Percentiles rank a stretch among this genome's conserved stretches.
phyloP scores from a whole-genome alignment of 2,329 filamentous ascomycete genomes.

The Ophiostoma piceae region DNA sequence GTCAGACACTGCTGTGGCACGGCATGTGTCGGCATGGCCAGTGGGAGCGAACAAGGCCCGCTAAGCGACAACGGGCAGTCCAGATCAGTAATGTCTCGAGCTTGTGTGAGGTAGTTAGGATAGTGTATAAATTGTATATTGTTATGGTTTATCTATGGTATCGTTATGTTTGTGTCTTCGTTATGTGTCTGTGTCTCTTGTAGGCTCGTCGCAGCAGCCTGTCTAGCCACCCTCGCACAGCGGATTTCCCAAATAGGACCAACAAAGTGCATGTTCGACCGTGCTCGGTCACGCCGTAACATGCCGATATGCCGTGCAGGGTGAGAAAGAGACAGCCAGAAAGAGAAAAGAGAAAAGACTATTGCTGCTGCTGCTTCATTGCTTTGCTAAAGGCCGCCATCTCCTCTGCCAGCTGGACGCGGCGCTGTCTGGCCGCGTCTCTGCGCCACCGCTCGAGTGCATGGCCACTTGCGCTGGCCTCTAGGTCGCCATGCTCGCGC shows the following conservation, averaged over 20 bases:
- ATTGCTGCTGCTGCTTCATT: background rate
- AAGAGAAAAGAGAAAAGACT: background rate
- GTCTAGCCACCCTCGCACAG: conserved; percentile 1
- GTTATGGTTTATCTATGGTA: background rate
- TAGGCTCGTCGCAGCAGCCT: background rate
- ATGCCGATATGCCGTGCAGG: conserved; percentile 10
- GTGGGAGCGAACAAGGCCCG: conserved; percentile 7
- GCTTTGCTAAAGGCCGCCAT: background rate
- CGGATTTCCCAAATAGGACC: background rate
- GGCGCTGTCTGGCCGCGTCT: conserved; percentile 21
- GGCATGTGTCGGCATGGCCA: conserved; percentile 13
- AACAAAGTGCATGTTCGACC: background rate
- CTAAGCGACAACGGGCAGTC: background rate
- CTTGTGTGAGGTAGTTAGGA: background rate
- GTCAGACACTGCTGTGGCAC: background rate
- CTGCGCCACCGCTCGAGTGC: conserved; percentile 30
- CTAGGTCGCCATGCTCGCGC: conserved; percentile 29
- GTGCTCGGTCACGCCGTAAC: conserved; percentile 14
- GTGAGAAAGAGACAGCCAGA: background rate
- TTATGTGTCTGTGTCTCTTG: background rate
- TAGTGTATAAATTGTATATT: background rate
- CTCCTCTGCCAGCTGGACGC: background rate
- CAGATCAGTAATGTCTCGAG: conserved; percentile 5
- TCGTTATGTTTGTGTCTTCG: background rate
- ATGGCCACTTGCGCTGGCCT: conserved; percentile 27